These are phyloP conservation scores for Poa pratensis DNA, from an alignment of 176 grass and related monocot species.

Conservation along the genomic window DNA sequence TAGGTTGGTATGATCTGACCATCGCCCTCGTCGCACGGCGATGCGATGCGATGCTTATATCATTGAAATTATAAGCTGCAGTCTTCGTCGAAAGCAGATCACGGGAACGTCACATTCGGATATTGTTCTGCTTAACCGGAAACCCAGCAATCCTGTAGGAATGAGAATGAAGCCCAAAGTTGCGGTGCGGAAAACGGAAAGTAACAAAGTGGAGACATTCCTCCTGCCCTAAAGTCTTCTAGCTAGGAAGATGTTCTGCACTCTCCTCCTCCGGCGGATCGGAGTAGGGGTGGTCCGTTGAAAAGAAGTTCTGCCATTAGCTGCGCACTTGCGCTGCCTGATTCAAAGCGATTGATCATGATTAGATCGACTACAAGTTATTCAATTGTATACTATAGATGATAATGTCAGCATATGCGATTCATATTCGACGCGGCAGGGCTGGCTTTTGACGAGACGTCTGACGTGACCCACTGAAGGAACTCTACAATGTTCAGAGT, in stretches of 20 bases:
- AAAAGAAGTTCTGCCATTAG: neutral
- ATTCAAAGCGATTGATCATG: slow-evolving; percentile 18
- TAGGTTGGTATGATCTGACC: slow-evolving; percentile 12
- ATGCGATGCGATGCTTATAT: slow-evolving; percentile 2
- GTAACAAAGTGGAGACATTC: slow-evolving; percentile 13
- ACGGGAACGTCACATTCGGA: slow-evolving; percentile 20
- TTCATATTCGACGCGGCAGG: slow-evolving; percentile 6
- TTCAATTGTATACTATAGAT: neutral
- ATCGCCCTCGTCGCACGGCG: neutral
- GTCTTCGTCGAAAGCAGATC: slow-evolving; percentile 8
- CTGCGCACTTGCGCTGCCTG: slow-evolving; percentile 1
- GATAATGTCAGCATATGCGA: slow-evolving; percentile 4
- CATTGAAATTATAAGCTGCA: slow-evolving; percentile 16
- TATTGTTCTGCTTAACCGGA: slow-evolving; percentile 42
- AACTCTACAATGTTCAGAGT: neutral
- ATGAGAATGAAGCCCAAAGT: slow-evolving; percentile 10
- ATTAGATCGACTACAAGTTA: neutral
- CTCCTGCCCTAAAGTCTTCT: neutral
- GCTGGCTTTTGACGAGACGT: neutral
- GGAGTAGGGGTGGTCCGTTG: neutral
- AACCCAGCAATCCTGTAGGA: neutral
- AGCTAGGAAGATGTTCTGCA: neutral
- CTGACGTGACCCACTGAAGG: neutral
- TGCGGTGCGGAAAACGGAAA: slow-evolving; percentile 1
- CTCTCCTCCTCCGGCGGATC: neutral